Evolutionary conservation across 768 basidiomycete genomes (phyloP), one percentile per base, ranked within the genome.

Genomic region (Kockovaella imperatae): DNA sequence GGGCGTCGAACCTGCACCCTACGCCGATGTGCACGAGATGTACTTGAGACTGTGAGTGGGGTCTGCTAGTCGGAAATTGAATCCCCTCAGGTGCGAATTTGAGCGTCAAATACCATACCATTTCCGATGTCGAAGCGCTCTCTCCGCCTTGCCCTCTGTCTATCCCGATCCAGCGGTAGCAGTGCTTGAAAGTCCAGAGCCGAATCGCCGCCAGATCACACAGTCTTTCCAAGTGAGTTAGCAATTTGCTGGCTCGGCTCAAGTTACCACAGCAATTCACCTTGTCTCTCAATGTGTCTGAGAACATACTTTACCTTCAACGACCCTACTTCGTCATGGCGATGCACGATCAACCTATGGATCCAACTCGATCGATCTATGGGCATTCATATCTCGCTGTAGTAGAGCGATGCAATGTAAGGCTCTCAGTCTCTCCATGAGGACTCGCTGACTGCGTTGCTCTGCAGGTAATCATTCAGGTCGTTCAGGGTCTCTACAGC

Each of bases 301-400:
- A 58, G 29, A 50, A 40, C 36, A 42, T 51, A 24, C 13, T 58
- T 7, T 49, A 45, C 53, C 36, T 58, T 13, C 48, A 54, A 34
- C 32, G 56, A 45, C 56, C 52, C 4, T 58, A 54, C 39, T 58
- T 58, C 39, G 45, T 52, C 29, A 50, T 35, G 38, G 56, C 56
- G 25, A 47, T 54, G 41, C 45, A 50, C 18, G 53, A 58, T n/a
- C 30, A 47, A 20, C 45, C 42, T n/a, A 11, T 21, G 24, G 56
- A 58, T 28, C 56, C 56, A 10, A 58, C 53, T 5, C 32, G 49
- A 15, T 44, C 45, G 3, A 34, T 45, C 5, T 50, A 58, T 43
- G 56, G 56, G 2, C 40, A 46, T 35, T 48, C 56, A 3, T 58
- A 45, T 30, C 31, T 58, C 5, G 39, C 52, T 6, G 56, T 58